Base-by-base conservation (phyloP, 2,329 filamentous ascomycete genomes). In the Zasmidium cellare region DNA sequence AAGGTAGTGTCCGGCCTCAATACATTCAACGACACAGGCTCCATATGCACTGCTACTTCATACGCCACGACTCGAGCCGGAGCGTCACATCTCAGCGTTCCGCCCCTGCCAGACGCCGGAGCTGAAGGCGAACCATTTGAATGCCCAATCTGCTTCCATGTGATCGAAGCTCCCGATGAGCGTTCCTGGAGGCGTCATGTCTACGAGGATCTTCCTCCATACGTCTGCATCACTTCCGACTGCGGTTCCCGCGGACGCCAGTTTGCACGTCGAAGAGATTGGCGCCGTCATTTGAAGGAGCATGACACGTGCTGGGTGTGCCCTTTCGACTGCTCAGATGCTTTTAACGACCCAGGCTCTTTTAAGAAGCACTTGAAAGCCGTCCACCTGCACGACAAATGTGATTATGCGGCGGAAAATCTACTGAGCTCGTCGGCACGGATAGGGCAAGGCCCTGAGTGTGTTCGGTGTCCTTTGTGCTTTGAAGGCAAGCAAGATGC, bases 161-260 rank as follows among this genome's bases (percentile, higher is more conserved):
- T 52, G 6, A 48, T 47, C 14, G 41, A 24, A 7, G 9, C 24
- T 22, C 35, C 19, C 3, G 20, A 31, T 38, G 31, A 52, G 22
- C 14, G 24, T 12, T 41, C 35, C 11, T 51, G 31, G 38, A 6
- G 48, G 14, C 48, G 31, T 9, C 55, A 57, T 18, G 49, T 57
- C 0, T 57, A 48, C 20, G 55, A 53, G 22, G 55, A 57, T 25
- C 23, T 57, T 18, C 55, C 55, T 1, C 55, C 55, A 11, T 57
- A 57, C 25, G 44, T 49, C 23, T 57, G 55, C 24, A 35, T 49
- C 6, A 5, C 46, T 5, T 24, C 51, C 5, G 20, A 25, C 23
- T 57, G 55, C 44, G 16, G 44, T 18, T n/a, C 24, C 5, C 7
- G 14, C 2, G 38, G 11, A 5, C 24, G 7, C 24, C 49, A 47